These are phyloP conservation scores for Magnusiomyces clavatus DNA, from an alignment of 1,139 yeast species.

Conservation along the genomic window DNA sequence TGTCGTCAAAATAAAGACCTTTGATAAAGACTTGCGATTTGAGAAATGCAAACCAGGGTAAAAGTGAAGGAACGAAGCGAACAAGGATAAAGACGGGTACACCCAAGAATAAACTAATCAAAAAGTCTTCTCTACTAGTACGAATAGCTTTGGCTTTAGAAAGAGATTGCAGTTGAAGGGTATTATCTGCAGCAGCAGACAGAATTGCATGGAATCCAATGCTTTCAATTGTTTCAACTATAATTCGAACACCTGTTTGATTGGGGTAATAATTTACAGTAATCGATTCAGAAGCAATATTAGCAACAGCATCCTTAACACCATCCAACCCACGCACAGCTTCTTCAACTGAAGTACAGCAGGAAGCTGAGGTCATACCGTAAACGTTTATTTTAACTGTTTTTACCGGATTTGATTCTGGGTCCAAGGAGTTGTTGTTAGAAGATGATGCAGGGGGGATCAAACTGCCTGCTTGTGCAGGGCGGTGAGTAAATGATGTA, in stretches of 20 bases:
- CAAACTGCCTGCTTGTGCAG: neutral
- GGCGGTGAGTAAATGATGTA: neutral
- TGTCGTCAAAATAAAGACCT: conserved; percentile 38
- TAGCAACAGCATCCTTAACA: conserved; percentile 38
- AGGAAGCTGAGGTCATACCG: conserved; percentile 60
- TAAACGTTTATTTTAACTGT: conserved; percentile 33
- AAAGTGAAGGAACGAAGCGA: conserved; percentile 38
- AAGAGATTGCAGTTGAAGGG: conserved; percentile 61
- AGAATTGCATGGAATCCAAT: conserved; percentile 44
- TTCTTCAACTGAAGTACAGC: conserved; percentile 44
- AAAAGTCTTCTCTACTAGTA: conserved; percentile 56
- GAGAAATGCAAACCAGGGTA: conserved; percentile 23
- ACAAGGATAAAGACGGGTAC: conserved; percentile 54
- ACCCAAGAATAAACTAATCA: conserved; percentile 47
- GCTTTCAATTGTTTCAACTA: conserved; percentile 43
- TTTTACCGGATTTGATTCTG: neutral
- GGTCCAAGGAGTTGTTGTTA: neutral
- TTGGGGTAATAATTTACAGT: conserved; percentile 39
- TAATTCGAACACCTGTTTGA: conserved; percentile 47
- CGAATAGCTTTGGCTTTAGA: conserved; percentile 64
- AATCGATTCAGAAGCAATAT: conserved; percentile 39
- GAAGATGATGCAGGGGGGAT: too few species aligned
- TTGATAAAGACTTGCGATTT: conserved; percentile 22
- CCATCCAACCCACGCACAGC: conserved; percentile 41
- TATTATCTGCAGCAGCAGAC: conserved; percentile 38